phyloP scores from a whole-genome alignment of 1,284 basidiomycete genomes.

The Malassezia slooffiae region DNA sequence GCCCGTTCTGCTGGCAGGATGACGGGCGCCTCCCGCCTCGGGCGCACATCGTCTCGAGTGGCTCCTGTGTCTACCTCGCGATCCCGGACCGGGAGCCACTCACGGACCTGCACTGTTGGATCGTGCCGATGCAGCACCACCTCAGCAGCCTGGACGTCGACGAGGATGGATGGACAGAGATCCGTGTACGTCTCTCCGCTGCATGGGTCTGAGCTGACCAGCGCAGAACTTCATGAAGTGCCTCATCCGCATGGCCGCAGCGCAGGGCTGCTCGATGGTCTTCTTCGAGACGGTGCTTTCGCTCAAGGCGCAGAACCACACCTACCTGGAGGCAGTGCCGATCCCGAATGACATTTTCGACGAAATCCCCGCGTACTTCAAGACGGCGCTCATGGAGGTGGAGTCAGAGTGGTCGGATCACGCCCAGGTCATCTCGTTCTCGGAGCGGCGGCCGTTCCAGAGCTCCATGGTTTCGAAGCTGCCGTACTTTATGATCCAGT shows the following conservation, averaged over 20 bases:
- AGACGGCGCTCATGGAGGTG: slow-evolving; percentile 76
- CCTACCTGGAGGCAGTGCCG: slow-evolving; percentile 79
- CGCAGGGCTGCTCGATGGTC: slow-evolving; percentile 70
- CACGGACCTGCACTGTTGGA: slow-evolving; percentile 76
- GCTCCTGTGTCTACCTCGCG: slow-evolving; percentile 75
- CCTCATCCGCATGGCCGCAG: slow-evolving; percentile 79
- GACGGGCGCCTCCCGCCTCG: slow-evolving; percentile 57
- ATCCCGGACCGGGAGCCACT: slow-evolving; percentile 77
- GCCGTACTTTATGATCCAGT: slow-evolving; percentile 97
- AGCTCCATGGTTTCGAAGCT: slow-evolving; percentile 70
- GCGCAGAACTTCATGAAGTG: slow-evolving; percentile 96
- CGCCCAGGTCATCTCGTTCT: slow-evolving; percentile 89
- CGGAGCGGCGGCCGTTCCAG: slow-evolving; percentile 44
- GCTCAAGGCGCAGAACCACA: slow-evolving; percentile 77
- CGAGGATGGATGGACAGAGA: slow-evolving; percentile 77
- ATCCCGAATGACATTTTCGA: slow-evolving; percentile 74
- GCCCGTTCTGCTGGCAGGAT: slow-evolving; percentile 52
- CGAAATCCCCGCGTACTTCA: slow-evolving; percentile 81
- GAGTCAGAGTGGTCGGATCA: slow-evolving; percentile 96
- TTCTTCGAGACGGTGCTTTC: slow-evolving; percentile 87
- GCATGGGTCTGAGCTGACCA: background rate
- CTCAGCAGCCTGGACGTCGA: slow-evolving; percentile 83
- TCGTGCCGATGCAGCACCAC: slow-evolving; percentile 82
- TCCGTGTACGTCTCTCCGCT: slow-evolving; percentile 12
- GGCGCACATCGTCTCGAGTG: slow-evolving; percentile 76